A percentile compares a stretch with the other conserved stretches of the same genome.
Evolutionary conservation across 257 asterid species (phyloP).

Genomic region (Solanum tarijense): DNA sequence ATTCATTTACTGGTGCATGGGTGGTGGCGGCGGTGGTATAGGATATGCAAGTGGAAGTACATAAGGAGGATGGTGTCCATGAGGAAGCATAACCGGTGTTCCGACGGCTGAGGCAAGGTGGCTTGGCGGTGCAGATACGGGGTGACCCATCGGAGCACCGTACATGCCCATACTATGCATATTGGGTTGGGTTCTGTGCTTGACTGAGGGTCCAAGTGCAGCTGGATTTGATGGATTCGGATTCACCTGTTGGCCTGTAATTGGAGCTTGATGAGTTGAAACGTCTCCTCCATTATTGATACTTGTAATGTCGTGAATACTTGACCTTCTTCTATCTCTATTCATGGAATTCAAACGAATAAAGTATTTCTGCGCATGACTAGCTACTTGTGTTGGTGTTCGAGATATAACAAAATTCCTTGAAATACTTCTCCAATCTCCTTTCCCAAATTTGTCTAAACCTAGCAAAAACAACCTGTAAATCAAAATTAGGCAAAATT

Average conservation of each 20-base stretch:
- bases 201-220: slow-evolving; percentile 26
- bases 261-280: slow-evolving; percentile 47
- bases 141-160: slow-evolving; percentile 80
- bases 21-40: slow-evolving; percentile 40
- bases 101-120: slow-evolving; percentile 78
- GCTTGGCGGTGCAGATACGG: slow-evolving; percentile 50
- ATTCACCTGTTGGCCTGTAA: slow-evolving; percentile 58
- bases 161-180: slow-evolving; percentile 57
- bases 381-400: slow-evolving; percentile 92
- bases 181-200: slow-evolving; percentile 44
- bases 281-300: slow-evolving; percentile 54
- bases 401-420: slow-evolving; percentile 81
- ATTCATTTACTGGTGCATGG: slow-evolving; percentile 37
- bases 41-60: slow-evolving; percentile 62
- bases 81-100: slow-evolving; percentile 80
- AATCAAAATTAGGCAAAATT: background rate
- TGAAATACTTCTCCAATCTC: slow-evolving; percentile 97
- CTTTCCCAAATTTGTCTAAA: slow-evolving; percentile 87
- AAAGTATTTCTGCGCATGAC: slow-evolving; percentile 94
- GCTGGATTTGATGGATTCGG: slow-evolving; percentile 22
- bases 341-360: slow-evolving; percentile 82
- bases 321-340: slow-evolving; percentile 84
- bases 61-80: slow-evolving; percentile 45
- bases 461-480: slow-evolving; percentile 81
- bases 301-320: slow-evolving; percentile 88